These are phyloP conservation scores for Kalaharituber pfeilii DNA, from an alignment of 2,329 filamentous ascomycete species.

Conservation along the genomic window DNA sequence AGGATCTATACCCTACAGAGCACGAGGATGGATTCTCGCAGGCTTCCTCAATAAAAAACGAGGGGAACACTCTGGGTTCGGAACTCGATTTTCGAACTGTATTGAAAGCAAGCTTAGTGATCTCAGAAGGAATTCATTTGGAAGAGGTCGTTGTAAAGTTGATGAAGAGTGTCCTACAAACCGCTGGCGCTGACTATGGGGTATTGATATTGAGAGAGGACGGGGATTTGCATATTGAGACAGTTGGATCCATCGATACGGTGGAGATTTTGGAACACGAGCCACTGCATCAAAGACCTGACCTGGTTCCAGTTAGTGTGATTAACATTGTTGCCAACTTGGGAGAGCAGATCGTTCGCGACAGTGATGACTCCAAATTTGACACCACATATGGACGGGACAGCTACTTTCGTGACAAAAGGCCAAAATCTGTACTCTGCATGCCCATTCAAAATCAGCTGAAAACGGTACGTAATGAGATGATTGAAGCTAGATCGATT, in stretches of 20 bases:
- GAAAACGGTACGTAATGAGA: constrained; percentile 16
- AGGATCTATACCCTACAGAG: constrained; percentile 12
- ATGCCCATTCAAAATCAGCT: constrained; percentile 24
- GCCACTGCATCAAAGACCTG: constrained; percentile 20
- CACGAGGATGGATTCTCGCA: constrained; percentile 21
- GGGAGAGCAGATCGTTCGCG: constrained; percentile 43
- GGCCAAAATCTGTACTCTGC: constrained; percentile 19
- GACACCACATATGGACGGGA: constrained; percentile 22
- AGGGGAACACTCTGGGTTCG: constrained; percentile 20
- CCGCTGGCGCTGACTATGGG: constrained; percentile 23
- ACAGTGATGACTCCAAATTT: constrained; percentile 22
- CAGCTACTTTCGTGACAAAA: constrained; percentile 20
- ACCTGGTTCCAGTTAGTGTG: constrained; percentile 54
- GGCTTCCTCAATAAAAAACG: constrained; percentile 18
- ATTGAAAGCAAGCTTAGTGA: constrained; percentile 22
- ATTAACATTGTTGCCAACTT: constrained; percentile 93
- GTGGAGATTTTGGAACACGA: constrained; percentile 23
- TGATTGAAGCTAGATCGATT: neutral
- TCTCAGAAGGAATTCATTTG: constrained; percentile 22
- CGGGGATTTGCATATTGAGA: constrained; percentile 21
- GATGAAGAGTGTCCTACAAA: constrained; percentile 23
- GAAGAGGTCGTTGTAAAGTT: constrained; percentile 23
- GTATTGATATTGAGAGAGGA: constrained; percentile 23
- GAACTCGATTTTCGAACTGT: constrained; percentile 23
- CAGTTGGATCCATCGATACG: constrained; percentile 22